phyloP scores from a whole-genome alignment of 257 asterid species.

The Solanum sitiens region DNA sequence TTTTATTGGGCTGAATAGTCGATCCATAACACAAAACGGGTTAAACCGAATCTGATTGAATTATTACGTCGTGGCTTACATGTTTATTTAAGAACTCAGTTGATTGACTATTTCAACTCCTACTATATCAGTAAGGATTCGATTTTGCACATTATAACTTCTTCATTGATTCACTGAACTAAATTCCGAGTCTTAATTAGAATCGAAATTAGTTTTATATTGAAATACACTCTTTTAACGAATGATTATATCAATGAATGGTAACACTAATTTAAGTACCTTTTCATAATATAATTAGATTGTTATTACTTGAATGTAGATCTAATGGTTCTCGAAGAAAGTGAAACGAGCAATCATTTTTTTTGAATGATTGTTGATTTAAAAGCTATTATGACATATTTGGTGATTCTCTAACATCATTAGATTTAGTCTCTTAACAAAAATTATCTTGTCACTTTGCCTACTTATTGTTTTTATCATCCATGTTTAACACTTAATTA shows the following conservation, averaged over 20 bases:
- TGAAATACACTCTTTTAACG: background rate
- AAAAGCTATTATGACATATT: background rate
- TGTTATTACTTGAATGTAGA: background rate
- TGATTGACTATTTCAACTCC: background rate
- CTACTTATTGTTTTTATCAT: background rate
- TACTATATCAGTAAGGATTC: too few relatives aligned
- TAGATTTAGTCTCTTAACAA: background rate
- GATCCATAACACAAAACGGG: background rate
- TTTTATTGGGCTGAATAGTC: background rate
- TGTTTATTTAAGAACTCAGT: background rate
- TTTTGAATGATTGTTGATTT: background rate
- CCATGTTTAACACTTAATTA: background rate
- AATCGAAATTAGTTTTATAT: background rate
- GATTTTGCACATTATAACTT: fast-evolving
- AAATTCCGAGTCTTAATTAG: fast-evolving
- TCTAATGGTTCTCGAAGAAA: background rate
- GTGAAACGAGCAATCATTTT: background rate
- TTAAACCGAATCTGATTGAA: background rate
- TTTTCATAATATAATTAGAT: background rate
- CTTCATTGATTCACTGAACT: background rate
- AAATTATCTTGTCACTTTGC: background rate
- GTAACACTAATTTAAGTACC: background rate
- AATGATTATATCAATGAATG: background rate
- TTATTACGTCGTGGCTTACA: background rate
- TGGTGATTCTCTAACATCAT: background rate